Evolutionary conservation across 139 green algal species (phyloP).

Genomic region (Parachlorella kessleri): DNA sequence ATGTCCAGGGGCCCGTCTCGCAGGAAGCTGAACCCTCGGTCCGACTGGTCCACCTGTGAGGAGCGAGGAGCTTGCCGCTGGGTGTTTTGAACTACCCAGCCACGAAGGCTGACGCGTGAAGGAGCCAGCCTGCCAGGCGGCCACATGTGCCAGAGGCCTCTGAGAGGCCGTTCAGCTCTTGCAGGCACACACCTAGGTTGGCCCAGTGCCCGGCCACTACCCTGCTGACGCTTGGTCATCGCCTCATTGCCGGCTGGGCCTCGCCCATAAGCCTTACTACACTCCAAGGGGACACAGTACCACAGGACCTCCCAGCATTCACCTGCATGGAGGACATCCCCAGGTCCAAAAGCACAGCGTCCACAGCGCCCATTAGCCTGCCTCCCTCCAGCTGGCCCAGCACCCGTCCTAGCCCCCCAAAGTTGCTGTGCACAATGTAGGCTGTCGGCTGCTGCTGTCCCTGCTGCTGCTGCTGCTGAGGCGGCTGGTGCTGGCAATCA

Average conservation of each 20-base stretch:
- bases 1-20: slow-evolving; percentile 84
- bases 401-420: slow-evolving; percentile 38
- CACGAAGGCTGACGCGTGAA: background rate
- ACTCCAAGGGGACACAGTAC: too few species aligned
- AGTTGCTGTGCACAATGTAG: slow-evolving; percentile 44
- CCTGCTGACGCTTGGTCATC: too few species aligned
- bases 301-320: too few species aligned
- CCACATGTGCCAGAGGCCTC: too few species aligned
- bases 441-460: background rate
- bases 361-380: slow-evolving; percentile 13
- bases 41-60: slow-evolving; percentile 79
- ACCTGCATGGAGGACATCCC: slow-evolving; percentile 98
- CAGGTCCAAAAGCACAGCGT: slow-evolving; percentile 93
- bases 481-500: too few species aligned
- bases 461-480: slow-evolving; percentile 4
- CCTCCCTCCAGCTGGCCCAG: slow-evolving; percentile 36
- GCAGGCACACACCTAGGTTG: too few species aligned
- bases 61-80: too few species aligned
- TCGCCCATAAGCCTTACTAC: too few species aligned
- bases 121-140: too few species aligned
- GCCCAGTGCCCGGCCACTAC: too few species aligned
- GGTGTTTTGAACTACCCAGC: background rate
- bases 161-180: too few species aligned
- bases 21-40: slow-evolving; percentile 89
- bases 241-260: too few species aligned